Percentiles rank a stretch among this genome's conserved stretches.
Evolutionary conservation across 805 yeast species (phyloP).

Genomic region (Hemisphaericaspora nanyangensis): DNA sequence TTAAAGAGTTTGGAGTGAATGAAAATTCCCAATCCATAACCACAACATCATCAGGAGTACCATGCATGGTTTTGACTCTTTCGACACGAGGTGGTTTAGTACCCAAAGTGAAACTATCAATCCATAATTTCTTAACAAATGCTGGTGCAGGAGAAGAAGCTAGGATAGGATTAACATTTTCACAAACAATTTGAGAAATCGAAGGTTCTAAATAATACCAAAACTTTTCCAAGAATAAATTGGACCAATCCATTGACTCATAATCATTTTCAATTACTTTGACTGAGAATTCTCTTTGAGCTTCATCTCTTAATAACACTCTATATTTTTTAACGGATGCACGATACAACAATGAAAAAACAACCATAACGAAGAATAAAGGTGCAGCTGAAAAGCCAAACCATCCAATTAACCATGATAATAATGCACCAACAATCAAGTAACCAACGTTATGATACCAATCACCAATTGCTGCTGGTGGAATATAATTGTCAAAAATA

Average conservation of each 20-base stretch:
- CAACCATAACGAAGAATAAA: slow-evolving; percentile 64
- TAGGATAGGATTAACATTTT: slow-evolving; percentile 78
- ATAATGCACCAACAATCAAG: slow-evolving; percentile 59
- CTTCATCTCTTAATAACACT: slow-evolving; percentile 65
- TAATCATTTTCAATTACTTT: slow-evolving; percentile 80
- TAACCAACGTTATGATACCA: slow-evolving; percentile 92
- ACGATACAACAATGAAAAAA: slow-evolving; percentile 70
- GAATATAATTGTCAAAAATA: slow-evolving; percentile 68
- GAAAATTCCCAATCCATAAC: slow-evolving; percentile 98
- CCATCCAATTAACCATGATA: slow-evolving; percentile 79
- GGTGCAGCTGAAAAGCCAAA: slow-evolving; percentile 76
- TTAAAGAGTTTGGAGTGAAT: slow-evolving; percentile 84
- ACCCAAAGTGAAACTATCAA: slow-evolving; percentile 87
- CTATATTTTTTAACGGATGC: slow-evolving; percentile 80
- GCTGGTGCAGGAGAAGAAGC: slow-evolving; percentile 78
- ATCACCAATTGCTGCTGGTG: slow-evolving; percentile 80
- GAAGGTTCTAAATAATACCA: slow-evolving; percentile 93
- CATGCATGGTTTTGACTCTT: slow-evolving; percentile 80
- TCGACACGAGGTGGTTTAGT: slow-evolving; percentile 95
- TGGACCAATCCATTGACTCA: slow-evolving; percentile 95
- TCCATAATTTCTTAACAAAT: slow-evolving; percentile 78
- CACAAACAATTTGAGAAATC: slow-evolving; percentile 78
- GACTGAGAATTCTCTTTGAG: slow-evolving; percentile 82
- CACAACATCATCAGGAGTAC: slow-evolving; percentile 88
- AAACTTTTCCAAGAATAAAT: slow-evolving; percentile 81